These are phyloP conservation scores for Naegleria lovaniensis DNA, from an alignment of 208 protist species.

Conservation along the genomic window DNA sequence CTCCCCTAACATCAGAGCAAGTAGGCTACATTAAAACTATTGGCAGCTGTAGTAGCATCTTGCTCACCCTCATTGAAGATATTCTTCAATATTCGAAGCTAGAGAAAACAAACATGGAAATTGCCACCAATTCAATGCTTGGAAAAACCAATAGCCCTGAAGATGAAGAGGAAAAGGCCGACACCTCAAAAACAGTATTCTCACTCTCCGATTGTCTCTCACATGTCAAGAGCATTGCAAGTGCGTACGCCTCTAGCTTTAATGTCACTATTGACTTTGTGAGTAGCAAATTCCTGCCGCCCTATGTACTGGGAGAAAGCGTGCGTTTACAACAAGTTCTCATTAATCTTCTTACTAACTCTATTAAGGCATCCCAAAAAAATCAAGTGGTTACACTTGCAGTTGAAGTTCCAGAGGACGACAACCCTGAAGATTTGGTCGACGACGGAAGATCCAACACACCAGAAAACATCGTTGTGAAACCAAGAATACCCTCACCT, in stretches of 20 bases:
- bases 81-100: not conserved
- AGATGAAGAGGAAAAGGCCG: not conserved
- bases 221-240: not conserved
- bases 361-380: not conserved
- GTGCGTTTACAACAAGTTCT: not conserved
- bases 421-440: not conserved
- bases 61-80: not conserved
- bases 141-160: not conserved
- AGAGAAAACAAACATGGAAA: not conserved
- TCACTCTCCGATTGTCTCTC: not conserved
- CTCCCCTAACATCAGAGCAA: not conserved
- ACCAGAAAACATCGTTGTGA: not conserved
- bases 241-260: not conserved
- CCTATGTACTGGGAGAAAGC: not conserved
- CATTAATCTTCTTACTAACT: not conserved
- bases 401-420: not conserved
- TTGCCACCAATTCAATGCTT: not conserved
- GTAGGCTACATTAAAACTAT: not conserved
- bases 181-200: not conserved
- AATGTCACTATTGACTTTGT: not conserved
- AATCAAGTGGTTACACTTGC: not conserved
- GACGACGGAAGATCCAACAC: not conserved
- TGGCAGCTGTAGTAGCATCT: not conserved
- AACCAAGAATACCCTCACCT: not conserved
- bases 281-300: not conserved